phyloP scores from a whole-genome alignment of 805 yeast species.

The Candida fluviatilis region DNA sequence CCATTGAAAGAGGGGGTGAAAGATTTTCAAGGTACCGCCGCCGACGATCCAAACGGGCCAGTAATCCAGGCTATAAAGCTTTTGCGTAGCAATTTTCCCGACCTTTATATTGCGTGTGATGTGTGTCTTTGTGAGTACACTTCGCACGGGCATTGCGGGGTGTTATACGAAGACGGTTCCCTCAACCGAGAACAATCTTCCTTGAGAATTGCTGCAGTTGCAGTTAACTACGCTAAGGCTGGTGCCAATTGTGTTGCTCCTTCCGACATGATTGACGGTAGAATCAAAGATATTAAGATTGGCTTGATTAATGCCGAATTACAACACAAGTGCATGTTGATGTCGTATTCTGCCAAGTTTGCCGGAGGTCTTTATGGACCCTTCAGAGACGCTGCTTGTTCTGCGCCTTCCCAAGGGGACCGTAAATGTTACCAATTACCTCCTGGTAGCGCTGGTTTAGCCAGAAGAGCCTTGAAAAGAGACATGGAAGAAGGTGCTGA shows the following conservation, averaged over 20 bases:
- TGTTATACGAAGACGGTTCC: conserved; percentile 80
- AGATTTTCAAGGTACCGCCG: conserved; percentile 80
- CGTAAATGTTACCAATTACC: conserved; percentile 93
- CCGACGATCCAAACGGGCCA: conserved; percentile 96
- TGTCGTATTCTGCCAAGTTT: conserved; percentile 95
- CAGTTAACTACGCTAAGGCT: conserved; percentile 91
- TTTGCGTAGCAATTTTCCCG: conserved; percentile 67
- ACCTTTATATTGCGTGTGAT: conserved; percentile 83
- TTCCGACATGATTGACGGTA: conserved; percentile 96
- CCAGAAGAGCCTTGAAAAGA: conserved; percentile 83
- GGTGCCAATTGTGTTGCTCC: conserved; percentile 97
- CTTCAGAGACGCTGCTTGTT: conserved; percentile 95
- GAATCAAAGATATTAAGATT: conserved; percentile 79
- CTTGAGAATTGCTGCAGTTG: conserved; percentile 85
- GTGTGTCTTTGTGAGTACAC: conserved; percentile 97
- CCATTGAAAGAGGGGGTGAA: conserved; percentile 72
- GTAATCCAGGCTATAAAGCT: conserved; percentile 76
- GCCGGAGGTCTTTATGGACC: conserved; percentile 92
- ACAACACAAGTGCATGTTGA: conserved; percentile 83
- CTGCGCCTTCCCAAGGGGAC: conserved; percentile 86
- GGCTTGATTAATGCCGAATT: conserved; percentile 78
- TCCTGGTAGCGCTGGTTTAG: conserved; percentile 87
- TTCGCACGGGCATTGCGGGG: conserved; percentile 96
- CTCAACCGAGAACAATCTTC: conserved; percentile 74
- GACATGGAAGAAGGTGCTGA: conserved; percentile 93